These are phyloP conservation scores for Eleusine indica DNA, from an alignment of 176 grass and related monocot species.

Conservation along the genomic window DNA sequence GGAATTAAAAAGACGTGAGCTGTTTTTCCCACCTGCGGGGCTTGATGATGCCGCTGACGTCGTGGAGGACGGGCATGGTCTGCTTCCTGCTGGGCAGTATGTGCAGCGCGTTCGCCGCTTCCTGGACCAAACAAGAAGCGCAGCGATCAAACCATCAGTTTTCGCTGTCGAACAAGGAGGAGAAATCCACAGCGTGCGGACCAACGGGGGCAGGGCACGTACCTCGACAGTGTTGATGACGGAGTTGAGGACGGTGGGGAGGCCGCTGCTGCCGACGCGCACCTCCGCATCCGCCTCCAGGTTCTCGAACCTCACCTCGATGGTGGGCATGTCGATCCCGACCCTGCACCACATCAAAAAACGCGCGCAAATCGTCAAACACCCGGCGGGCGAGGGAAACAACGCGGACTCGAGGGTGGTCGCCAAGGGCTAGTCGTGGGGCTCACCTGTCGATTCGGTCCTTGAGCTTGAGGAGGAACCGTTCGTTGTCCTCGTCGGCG, in stretches of 20 bases:
- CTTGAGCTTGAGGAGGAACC: conserved; percentile 89
- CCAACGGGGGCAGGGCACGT: not conserved
- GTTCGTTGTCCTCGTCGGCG: conserved; percentile 88
- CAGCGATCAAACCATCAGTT: not conserved
- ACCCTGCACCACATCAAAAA: conserved; percentile 51
- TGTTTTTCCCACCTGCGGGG: conserved; percentile 62
- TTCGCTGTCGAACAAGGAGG: not conserved
- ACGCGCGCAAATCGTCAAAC: conserved; percentile 33
- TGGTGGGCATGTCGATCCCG: conserved; percentile 78
- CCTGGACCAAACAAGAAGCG: conserved; percentile 39
- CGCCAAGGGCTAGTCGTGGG: too few relatives aligned
- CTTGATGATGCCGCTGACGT: conserved; percentile 88
- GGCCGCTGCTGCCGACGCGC: conserved; percentile 81
- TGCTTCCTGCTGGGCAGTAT: conserved; percentile 77
- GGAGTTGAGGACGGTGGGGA: conserved; percentile 84
- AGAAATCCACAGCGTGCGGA: not conserved
- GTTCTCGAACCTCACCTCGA: conserved; percentile 88
- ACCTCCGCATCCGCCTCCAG: conserved; percentile 62
- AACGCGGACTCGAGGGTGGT: not conserved
- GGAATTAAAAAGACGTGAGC: not conserved
- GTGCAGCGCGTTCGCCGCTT: conserved; percentile 61
- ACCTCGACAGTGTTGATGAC: conserved; percentile 81
- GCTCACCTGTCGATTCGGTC: conserved; percentile 71
- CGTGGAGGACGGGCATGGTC: conserved; percentile 72
- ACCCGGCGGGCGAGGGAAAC: not conserved